phyloP scores from a whole-genome alignment of 2,329 filamentous ascomycete species.

The Emydomyces testavorans region DNA sequence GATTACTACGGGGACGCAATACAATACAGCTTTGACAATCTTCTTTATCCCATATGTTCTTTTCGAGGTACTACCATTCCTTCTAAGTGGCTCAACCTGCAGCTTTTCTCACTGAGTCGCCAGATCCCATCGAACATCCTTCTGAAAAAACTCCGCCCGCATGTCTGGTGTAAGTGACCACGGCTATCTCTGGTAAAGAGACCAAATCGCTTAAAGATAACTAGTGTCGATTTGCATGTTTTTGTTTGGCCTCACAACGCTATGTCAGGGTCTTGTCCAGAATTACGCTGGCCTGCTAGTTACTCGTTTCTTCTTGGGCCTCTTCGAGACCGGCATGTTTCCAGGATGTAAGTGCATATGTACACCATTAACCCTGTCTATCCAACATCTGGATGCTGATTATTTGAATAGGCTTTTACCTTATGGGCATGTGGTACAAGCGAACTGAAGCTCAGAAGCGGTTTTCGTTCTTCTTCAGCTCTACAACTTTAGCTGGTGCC shows the following conservation, averaged over 20 bases:
- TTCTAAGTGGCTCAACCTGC: slow-evolving; percentile 31
- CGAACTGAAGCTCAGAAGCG: slow-evolving; percentile 79
- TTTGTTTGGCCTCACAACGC: slow-evolving; percentile 62
- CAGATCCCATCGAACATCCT: slow-evolving; percentile 65
- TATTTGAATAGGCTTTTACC: slow-evolving; percentile 37
- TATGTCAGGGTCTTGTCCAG: slow-evolving; percentile 63
- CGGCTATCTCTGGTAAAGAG: not conserved
- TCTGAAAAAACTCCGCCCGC: slow-evolving; percentile 55
- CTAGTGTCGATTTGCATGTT: slow-evolving; percentile 68
- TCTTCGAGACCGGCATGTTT: slow-evolving; percentile 61
- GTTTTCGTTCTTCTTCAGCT: slow-evolving; percentile 88
- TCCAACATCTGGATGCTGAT: not conserved
- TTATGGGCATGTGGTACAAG: slow-evolving; percentile 75
- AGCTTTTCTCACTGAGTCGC: slow-evolving; percentile 3
- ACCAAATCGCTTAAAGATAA: not conserved
- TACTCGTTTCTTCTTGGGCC: slow-evolving; percentile 75
- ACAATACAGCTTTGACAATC: slow-evolving; percentile 66
- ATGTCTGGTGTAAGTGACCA: slow-evolving; percentile 48
- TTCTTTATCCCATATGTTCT: slow-evolving; percentile 72
- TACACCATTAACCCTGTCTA: not conserved
- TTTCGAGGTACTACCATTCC: slow-evolving; percentile 43
- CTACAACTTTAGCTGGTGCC: slow-evolving; percentile 49
- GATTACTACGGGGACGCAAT: slow-evolving; percentile 45
- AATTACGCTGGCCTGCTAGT: slow-evolving; percentile 67
- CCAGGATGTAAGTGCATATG: slow-evolving; percentile 47